A percentile compares a stretch with the other conserved stretches of the same genome.
Conservation (phyloP, 495 filamentous ascomycete genomes). For the Aspergillus homomorphus region DNA sequence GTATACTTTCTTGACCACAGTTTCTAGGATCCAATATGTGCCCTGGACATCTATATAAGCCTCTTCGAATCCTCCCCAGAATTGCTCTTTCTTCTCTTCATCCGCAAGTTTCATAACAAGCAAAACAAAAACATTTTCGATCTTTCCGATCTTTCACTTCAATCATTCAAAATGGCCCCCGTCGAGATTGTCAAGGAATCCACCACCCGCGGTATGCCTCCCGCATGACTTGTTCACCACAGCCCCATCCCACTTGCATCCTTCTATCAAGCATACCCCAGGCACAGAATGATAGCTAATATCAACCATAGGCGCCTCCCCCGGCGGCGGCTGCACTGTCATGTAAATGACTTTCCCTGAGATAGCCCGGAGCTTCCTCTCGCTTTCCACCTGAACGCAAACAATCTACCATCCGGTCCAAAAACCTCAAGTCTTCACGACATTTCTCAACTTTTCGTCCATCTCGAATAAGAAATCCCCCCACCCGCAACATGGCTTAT, state of each 20-base stretch:
- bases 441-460: background rate
- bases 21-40: background rate
- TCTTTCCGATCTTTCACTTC: slow-evolving; percentile 22
- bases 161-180: slow-evolving; percentile 37
- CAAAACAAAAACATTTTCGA: slow-evolving; percentile 15
- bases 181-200: slow-evolving; percentile 25
- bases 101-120: slow-evolving; percentile 17
- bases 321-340: slow-evolving; percentile 40
- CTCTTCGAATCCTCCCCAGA: slow-evolving; percentile 3
- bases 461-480: background rate
- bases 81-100: slow-evolving; percentile 13
- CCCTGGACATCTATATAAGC: slow-evolving; percentile 1
- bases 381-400: slow-evolving; percentile 4
- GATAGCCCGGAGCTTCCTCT: slow-evolving; percentile 3
- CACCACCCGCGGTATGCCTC: slow-evolving; percentile 31
- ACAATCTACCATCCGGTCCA: background rate
- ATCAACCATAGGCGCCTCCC: slow-evolving; percentile 23
- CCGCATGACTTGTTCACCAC: background rate
- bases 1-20: background rate
- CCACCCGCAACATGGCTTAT: background rate
- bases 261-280: background rate
- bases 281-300: slow-evolving; percentile 14
- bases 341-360: slow-evolving; percentile 29
- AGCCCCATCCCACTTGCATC: background rate
- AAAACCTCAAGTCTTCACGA: background rate